Conservation (phyloP, 192 early-diverging fungal species). For the Linnemannia zychae region DNA sequence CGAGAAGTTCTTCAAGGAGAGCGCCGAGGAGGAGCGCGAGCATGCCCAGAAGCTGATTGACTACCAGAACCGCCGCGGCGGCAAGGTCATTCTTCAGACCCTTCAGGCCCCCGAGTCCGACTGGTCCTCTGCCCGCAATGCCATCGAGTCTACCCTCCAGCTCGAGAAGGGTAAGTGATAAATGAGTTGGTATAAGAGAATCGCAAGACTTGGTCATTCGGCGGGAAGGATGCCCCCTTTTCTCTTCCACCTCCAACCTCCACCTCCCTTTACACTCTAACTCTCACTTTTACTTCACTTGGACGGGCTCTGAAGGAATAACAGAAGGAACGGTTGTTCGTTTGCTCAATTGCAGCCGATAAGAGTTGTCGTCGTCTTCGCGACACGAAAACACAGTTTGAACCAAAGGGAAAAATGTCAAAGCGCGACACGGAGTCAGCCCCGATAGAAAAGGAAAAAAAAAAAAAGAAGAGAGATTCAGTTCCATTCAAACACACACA, state of each 20-base stretch:
- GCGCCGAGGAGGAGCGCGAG: conserved; percentile 62
- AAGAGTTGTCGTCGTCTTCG: neutral
- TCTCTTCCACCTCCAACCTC: neutral
- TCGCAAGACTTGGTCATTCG: neutral
- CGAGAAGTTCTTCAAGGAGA: conserved; percentile 66
- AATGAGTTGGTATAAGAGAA: neutral
- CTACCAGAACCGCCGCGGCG: conserved; percentile 69
- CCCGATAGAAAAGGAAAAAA: neutral
- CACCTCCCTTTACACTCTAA: neutral
- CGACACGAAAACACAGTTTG: neutral
- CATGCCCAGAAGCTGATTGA: conserved; percentile 63
- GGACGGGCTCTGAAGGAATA: neutral
- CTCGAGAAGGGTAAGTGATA: conserved; percentile 59
- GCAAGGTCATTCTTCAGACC: conserved; percentile 63
- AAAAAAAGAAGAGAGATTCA: neutral
- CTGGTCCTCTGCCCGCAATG: conserved; percentile 70
- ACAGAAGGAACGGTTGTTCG: neutral
- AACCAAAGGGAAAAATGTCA: neutral
- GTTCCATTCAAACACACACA: neutral
- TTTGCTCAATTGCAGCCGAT: neutral
- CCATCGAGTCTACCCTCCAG: conserved; percentile 68
- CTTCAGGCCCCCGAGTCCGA: conserved; percentile 68
- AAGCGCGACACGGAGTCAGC: neutral
- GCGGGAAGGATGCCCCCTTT: neutral
- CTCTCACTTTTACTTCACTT: neutral